Conservation (phyloP, 2,329 filamentous ascomycete genomes). For the Colletotrichum australisinense region DNA sequence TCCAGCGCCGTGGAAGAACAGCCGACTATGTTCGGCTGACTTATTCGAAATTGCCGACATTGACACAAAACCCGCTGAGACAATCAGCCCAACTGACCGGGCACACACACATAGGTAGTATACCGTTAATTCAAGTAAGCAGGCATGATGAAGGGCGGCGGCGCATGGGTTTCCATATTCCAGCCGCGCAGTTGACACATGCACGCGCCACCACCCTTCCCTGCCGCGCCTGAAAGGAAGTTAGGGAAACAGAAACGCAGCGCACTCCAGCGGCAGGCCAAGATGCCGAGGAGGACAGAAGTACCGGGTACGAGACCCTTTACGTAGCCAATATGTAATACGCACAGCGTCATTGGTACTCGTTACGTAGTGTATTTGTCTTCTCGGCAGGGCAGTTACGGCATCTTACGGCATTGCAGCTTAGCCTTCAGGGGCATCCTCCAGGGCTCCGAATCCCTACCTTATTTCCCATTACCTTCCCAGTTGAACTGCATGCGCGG, state of each 20-base stretch:
- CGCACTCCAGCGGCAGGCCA: not conserved
- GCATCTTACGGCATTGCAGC: conserved; percentile 2
- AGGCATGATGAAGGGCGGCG: not conserved
- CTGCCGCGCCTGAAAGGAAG: too few species aligned
- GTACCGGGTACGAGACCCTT: conserved; percentile 8
- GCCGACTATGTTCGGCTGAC: not conserved
- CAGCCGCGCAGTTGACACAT: conserved; percentile 14
- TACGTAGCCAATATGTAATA: conserved; percentile 21
- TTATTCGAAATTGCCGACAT: not conserved
- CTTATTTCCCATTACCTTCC: conserved; percentile 4
- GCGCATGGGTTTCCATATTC: not conserved
- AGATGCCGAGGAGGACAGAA: not conserved
- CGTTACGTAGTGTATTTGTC: conserved; percentile 7
- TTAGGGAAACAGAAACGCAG: not conserved
- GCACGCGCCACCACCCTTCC: not conserved
- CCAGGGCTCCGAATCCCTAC: not conserved
- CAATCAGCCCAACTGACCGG: not conserved
- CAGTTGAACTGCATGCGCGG: not conserved
- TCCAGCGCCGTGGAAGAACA: not conserved
- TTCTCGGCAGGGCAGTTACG: not conserved
- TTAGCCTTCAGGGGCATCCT: not conserved
- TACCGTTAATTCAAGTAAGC: not conserved
- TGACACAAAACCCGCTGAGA: not conserved
- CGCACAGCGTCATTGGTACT: conserved; percentile 3
- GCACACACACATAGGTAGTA: not conserved